These are phyloP conservation scores for Glomus cerebriforme DNA, from an alignment of 192 early-diverging fungal genomes.

Conservation along the genomic window DNA sequence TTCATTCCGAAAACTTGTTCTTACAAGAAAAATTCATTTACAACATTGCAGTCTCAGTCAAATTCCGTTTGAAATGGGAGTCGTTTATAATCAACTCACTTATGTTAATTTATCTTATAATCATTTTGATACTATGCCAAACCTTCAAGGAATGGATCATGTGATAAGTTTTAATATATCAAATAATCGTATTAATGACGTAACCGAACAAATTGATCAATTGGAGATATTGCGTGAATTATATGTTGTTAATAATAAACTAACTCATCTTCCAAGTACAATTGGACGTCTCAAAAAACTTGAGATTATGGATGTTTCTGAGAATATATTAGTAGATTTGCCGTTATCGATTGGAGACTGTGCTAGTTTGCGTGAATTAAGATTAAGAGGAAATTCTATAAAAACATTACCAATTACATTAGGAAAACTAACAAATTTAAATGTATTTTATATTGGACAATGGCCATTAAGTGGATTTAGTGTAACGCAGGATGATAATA, in stretches of 20 bases:
- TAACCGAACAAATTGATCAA: slow-evolving; percentile 42
- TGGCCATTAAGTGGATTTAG: slow-evolving; percentile 49
- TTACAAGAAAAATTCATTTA: slow-evolving; percentile 39
- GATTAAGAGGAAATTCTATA: slow-evolving; percentile 42
- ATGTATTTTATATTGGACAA: slow-evolving; percentile 48
- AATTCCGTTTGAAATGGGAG: slow-evolving; percentile 43
- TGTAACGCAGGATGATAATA: slow-evolving; percentile 36
- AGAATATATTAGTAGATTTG: slow-evolving; percentile 41
- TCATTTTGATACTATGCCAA: slow-evolving; percentile 44
- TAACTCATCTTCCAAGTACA: slow-evolving; percentile 52
- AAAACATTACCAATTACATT: slow-evolving; percentile 44
- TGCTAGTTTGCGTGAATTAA: slow-evolving; percentile 37
- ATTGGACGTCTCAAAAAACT: slow-evolving; percentile 42
- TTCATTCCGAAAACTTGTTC: slow-evolving; percentile 36
- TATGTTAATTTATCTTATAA: slow-evolving; percentile 45
- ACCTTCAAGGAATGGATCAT: slow-evolving; percentile 41
- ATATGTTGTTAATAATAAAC: slow-evolving; percentile 48
- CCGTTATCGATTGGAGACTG: slow-evolving; percentile 44
- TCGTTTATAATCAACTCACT: slow-evolving; percentile 39
- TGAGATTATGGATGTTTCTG: slow-evolving; percentile 40
- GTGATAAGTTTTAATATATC: slow-evolving; percentile 44
- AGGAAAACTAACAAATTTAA: slow-evolving; percentile 38
- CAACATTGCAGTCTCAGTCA: slow-evolving; percentile 46
- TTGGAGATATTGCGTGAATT: slow-evolving; percentile 40
- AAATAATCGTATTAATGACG: slow-evolving; percentile 42